phyloP scores from a whole-genome alignment of 208 protist genomes.

The Trichomonas vaginalis region DNA sequence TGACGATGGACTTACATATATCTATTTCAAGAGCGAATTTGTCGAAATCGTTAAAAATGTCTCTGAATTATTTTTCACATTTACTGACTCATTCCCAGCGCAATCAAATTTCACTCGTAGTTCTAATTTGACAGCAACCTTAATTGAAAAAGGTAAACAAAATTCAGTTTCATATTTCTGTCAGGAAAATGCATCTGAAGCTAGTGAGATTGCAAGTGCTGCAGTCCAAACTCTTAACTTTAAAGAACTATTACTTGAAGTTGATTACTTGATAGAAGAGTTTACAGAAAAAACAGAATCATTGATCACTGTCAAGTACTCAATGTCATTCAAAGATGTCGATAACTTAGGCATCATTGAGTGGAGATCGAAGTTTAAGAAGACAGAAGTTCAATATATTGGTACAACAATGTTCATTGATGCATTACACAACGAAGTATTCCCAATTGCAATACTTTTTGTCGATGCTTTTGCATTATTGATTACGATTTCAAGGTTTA shows the following conservation, averaged over 20 bases:
- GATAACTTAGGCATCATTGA: not conserved
- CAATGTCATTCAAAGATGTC: not conserved
- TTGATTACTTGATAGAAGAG: not conserved
- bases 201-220: not conserved
- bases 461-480: not conserved
- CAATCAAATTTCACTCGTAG: not conserved
- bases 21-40: not conserved
- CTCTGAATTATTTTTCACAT: not conserved
- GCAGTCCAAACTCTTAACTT: too few relatives aligned
- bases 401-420: not conserved
- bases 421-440: not conserved
- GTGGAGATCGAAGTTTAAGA: not conserved
- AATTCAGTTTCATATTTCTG: not conserved
- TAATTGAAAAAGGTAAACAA: not conserved
- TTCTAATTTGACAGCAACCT: not conserved
- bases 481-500: not conserved
- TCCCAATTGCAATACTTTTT: not conserved
- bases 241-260: not conserved
- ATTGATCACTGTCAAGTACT: not conserved
- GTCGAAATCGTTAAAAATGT: not conserved
- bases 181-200: not conserved
- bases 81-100: not conserved
- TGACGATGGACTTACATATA: not conserved
- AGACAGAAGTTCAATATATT: not conserved
- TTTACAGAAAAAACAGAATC: not conserved